A percentile compares a stretch with the other conserved stretches of the same genome.
Conservation (phyloP, 1,284 basidiomycete genomes). For the Wallemia hederae region DNA sequence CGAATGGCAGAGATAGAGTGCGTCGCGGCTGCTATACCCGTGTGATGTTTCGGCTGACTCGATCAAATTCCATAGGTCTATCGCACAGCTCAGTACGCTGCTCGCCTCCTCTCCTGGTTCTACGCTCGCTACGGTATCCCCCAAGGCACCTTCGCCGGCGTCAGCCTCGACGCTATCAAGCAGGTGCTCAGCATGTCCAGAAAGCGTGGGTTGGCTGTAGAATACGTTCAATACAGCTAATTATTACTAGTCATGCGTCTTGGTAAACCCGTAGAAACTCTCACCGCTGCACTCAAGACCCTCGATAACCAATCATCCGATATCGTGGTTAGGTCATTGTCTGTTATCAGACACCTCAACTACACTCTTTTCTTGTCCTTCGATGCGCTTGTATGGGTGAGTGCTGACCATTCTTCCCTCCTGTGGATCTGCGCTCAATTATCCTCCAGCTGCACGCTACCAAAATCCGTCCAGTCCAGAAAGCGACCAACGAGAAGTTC, state of each 20-base stretch:
- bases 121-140: background rate
- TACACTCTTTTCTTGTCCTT: conserved; percentile 18
- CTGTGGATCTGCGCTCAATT: background rate
- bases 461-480: conserved; percentile 9
- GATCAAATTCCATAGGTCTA: background rate
- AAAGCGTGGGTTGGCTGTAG: background rate
- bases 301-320: conserved; percentile 9
- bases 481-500: conserved; percentile 10
- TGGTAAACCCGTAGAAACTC: conserved; percentile 20
- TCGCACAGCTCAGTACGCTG: conserved; percentile 11
- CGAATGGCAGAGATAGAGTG: background rate
- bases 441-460: conserved; percentile 13
- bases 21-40: too few relatives aligned
- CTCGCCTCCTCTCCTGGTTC: conserved; percentile 20
- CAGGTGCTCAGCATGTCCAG: background rate
- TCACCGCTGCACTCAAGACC: conserved; percentile 19
- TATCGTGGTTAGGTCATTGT: conserved; percentile 15
- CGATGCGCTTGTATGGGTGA: conserved; percentile 13
- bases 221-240: background rate
- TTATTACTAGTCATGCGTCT: conserved; percentile 17
- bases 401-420: background rate
- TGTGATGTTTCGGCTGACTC: too few relatives aligned
- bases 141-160: background rate
- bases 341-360: conserved; percentile 18
- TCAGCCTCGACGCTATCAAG: background rate